Percentiles rank a stretch among this genome's conserved stretches.
These are phyloP conservation scores for Aureobasidium sp. DNA, from an alignment of 2,329 filamentous ascomycete genomes.

Conservation along the genomic window DNA sequence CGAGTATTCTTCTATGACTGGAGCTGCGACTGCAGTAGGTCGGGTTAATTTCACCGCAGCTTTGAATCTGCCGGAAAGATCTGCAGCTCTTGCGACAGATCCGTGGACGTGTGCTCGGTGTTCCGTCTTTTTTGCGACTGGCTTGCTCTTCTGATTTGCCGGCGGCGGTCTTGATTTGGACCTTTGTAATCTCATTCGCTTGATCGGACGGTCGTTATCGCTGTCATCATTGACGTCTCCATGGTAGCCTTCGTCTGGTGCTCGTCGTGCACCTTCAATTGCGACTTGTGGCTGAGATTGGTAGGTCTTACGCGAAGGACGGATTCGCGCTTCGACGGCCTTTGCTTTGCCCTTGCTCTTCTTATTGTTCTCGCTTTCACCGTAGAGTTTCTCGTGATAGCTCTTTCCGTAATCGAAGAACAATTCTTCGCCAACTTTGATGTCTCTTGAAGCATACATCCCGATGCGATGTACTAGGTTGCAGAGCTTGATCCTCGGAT, in stretches of 20 bases:
- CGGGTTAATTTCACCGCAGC: not conserved
- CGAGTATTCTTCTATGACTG: not conserved
- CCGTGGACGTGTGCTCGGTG: not conserved
- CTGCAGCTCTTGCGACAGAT: not conserved
- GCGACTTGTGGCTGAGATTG: not conserved
- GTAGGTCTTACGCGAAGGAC: not conserved
- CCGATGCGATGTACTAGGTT: slow-evolving; percentile 69
- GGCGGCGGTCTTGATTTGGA: not conserved
- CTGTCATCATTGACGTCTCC: not conserved
- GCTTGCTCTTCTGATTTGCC: not conserved
- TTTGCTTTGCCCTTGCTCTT: not conserved
- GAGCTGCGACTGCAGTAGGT: not conserved
- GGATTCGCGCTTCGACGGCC: not conserved
- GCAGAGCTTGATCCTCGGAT: slow-evolving; percentile 62
- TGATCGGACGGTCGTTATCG: slow-evolving; percentile 2
- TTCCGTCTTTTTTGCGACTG: not conserved
- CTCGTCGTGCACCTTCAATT: not conserved
- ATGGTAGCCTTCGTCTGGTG: not conserved
- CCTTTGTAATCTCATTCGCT: not conserved
- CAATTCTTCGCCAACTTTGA: slow-evolving; percentile 66
- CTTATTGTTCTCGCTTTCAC: slow-evolving; percentile 3
- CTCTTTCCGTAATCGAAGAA: slow-evolving; percentile 67
- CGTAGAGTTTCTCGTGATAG: slow-evolving; percentile 17
- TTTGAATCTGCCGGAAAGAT: not conserved
- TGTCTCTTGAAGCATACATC: slow-evolving; percentile 60